Evolutionary conservation across 78 protist genomes (phyloP).

Genomic region (Cavenderia fasciculata): DNA sequence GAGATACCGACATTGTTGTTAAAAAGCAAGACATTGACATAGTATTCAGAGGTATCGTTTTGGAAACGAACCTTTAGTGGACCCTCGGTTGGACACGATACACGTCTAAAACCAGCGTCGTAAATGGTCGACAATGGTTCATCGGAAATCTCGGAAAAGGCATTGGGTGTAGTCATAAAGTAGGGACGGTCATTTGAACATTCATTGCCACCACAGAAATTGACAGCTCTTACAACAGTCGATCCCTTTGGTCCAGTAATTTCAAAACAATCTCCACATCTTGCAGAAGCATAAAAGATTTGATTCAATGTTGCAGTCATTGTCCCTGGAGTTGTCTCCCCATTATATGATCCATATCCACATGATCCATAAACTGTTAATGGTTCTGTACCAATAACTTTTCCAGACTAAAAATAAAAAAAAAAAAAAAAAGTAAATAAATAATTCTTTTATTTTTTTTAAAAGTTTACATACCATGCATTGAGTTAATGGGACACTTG

Average conservation of each 20-base stretch:
- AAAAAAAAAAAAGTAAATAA: not conserved
- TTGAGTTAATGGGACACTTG: too few species aligned
- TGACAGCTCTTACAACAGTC: constrained; percentile 35
- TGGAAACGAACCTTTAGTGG: constrained; percentile 5
- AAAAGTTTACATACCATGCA: too few species aligned
- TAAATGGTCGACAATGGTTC: constrained; percentile 7
- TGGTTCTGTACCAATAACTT: constrained; percentile 26
- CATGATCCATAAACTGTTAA: constrained; percentile 47
- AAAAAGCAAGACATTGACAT: constrained; percentile 30
- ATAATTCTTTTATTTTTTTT: not conserved
- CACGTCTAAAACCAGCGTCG: constrained; percentile 65
- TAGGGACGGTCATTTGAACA: constrained; percentile 51
- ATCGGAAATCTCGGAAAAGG: constrained; percentile 16
- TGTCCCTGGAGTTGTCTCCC: constrained; percentile 15
- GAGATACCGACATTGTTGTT: constrained; percentile 40
- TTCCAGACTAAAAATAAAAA: not conserved
- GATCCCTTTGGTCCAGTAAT: constrained; percentile 39
- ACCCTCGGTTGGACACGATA: constrained; percentile 18
- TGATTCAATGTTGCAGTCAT: constrained; percentile 45
- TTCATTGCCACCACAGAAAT: constrained; percentile 42
- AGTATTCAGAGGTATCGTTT: constrained; percentile 14
- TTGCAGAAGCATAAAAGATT: constrained; percentile 14
- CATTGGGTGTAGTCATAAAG: constrained; percentile 51
- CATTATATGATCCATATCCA: constrained; percentile 40
- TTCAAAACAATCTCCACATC: constrained; percentile 73